Conservation (phyloP, 768 basidiomycete species). For the Tricholoma bakamatsutake region DNA sequence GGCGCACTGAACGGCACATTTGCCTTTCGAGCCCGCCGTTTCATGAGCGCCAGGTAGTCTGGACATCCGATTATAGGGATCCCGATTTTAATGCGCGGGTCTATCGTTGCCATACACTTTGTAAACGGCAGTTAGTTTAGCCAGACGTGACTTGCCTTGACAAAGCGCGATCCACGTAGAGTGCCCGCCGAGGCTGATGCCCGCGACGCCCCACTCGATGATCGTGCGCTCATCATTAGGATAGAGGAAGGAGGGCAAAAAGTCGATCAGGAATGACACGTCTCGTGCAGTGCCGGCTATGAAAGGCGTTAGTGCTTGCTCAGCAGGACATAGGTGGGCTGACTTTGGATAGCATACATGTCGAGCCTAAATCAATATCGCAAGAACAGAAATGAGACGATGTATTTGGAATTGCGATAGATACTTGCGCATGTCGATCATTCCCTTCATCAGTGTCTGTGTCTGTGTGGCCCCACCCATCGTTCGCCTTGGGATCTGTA, state of each 20-base stretch:
- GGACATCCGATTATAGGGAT: conserved; percentile 67
- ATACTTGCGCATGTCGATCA: conserved; percentile 35
- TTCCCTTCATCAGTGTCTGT: conserved; percentile 23
- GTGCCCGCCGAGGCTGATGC: conserved; percentile 83
- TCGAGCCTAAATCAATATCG: conserved; percentile 27
- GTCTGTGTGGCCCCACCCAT: conserved; percentile 27
- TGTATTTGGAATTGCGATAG: conserved; percentile 1
- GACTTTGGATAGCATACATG: conserved; percentile 44
- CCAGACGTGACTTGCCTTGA: conserved; percentile 25
- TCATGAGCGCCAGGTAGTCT: conserved; percentile 54
- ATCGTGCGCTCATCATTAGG: conserved; percentile 58
- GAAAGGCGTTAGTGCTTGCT: neutral
- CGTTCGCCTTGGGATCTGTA: conserved; percentile 27
- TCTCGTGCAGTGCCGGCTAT: conserved; percentile 67
- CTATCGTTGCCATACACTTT: conserved; percentile 19
- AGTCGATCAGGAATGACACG: conserved; percentile 76
- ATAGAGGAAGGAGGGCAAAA: conserved; percentile 69
- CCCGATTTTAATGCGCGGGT: conserved; percentile 38
- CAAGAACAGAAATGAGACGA: neutral
- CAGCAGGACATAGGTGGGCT: conserved; percentile 1
- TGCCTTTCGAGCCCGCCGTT: conserved; percentile 42
- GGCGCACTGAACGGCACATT: conserved; percentile 43
- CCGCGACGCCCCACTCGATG: conserved; percentile 64
- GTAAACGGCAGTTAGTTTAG: neutral
- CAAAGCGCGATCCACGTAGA: conserved; percentile 68